A percentile compares a stretch with the other conserved stretches of the same genome.
Conservation (phyloP, 805 yeast species). For the Candida anglica region DNA sequence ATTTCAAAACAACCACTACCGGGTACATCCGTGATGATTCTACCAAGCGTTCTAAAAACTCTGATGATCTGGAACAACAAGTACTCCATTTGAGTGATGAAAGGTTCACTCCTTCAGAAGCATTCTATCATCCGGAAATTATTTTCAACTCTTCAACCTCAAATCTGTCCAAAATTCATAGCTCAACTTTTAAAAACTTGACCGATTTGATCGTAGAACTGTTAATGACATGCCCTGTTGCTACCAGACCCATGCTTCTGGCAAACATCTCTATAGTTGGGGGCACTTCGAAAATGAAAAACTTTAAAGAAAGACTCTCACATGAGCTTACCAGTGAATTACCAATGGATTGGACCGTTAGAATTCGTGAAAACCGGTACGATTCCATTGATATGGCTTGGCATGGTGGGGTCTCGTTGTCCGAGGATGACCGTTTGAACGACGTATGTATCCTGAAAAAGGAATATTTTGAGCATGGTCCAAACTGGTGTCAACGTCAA, state of each 20-base stretch:
- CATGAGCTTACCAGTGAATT: slow-evolving; percentile 62
- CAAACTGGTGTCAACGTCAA: slow-evolving; percentile 49
- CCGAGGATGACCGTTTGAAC: slow-evolving; percentile 38
- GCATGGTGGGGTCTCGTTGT: slow-evolving; percentile 32
- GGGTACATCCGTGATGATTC: slow-evolving; percentile 46
- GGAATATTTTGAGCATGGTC: slow-evolving; percentile 87
- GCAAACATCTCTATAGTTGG: slow-evolving; percentile 81
- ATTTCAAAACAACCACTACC: slow-evolving; percentile 70
- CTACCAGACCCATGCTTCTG: slow-evolving; percentile 67
- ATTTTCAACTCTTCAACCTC: slow-evolving; percentile 27
- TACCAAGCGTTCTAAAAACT: slow-evolving; percentile 6
- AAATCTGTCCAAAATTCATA: slow-evolving; percentile 26
- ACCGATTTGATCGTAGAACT: slow-evolving; percentile 77
- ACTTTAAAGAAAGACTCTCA: slow-evolving; percentile 58
- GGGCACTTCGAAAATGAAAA: slow-evolving; percentile 71
- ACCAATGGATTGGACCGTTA: slow-evolving; percentile 68
- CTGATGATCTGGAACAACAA: slow-evolving; percentile 51
- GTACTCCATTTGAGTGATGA: slow-evolving; percentile 73
- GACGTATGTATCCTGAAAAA: slow-evolving; percentile 63
- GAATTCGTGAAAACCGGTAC: slow-evolving; percentile 29
- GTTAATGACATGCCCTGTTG: slow-evolving; percentile 66
- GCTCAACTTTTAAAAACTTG: slow-evolving; percentile 59
- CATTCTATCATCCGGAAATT: slow-evolving; percentile 80
- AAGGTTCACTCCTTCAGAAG: slow-evolving; percentile 83
- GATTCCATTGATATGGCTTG: slow-evolving; percentile 27